Conservation (phyloP, 1,284 basidiomycete species). For the Cerrena zonata region DNA sequence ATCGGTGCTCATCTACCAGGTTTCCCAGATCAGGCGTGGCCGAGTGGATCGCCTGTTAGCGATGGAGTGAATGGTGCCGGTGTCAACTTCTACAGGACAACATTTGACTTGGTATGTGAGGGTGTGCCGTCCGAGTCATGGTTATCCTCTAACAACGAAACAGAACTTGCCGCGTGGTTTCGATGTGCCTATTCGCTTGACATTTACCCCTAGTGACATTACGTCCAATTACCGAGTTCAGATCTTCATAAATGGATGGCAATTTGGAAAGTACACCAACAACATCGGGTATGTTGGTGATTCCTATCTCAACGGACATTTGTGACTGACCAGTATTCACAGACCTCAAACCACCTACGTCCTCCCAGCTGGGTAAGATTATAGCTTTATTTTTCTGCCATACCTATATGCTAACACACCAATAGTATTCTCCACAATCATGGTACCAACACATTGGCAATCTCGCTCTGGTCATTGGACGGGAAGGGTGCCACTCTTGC, state of each 20-base stretch:
- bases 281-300: slow-evolving; percentile 43
- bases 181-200: slow-evolving; percentile 41
- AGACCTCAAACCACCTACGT: slow-evolving; percentile 45
- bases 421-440: slow-evolving; percentile 35
- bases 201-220: slow-evolving; percentile 37
- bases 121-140: too few species aligned
- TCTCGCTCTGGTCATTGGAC: slow-evolving; percentile 46
- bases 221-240: slow-evolving; percentile 45
- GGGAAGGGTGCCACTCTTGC: slow-evolving; percentile 31
- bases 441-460: slow-evolving; percentile 38
- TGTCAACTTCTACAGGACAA: slow-evolving; percentile 49
- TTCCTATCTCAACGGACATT: background rate
- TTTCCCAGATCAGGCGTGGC: slow-evolving; percentile 41
- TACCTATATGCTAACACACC: too few species aligned
- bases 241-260: slow-evolving; percentile 51
- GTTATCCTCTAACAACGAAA: too few species aligned
- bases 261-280: slow-evolving; percentile 46
- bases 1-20: slow-evolving; percentile 49
- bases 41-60: slow-evolving; percentile 29
- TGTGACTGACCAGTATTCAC: slow-evolving; percentile 1
- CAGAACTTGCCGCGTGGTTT: slow-evolving; percentile 32
- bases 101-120: slow-evolving; percentile 36
- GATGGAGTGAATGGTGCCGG: slow-evolving; percentile 36
- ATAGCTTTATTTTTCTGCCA: too few species aligned
- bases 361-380: slow-evolving; percentile 40